phyloP scores from a whole-genome alignment of 495 filamentous ascomycete species.

The Daldinia bambusicola region DNA sequence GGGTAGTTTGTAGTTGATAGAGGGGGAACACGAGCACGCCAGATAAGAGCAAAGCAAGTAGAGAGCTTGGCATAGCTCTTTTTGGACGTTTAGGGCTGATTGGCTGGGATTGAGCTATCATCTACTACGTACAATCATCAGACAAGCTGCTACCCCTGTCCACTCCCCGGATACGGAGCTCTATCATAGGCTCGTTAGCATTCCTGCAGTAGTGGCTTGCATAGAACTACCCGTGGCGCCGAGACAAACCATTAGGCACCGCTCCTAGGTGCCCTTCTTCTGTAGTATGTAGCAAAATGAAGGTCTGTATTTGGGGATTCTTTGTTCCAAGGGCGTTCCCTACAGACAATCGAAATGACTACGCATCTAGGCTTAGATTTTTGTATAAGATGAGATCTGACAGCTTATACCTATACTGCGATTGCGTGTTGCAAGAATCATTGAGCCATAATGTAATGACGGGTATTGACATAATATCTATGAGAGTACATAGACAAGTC shows the following conservation, averaged over 20 bases:
- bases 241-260: not conserved
- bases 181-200: slow-evolving; percentile 34
- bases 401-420: not conserved
- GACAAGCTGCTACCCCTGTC: slow-evolving; percentile 32
- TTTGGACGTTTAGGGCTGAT: slow-evolving; percentile 28
- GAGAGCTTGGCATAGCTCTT: slow-evolving; percentile 38
- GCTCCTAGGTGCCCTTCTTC: not conserved
- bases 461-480: not conserved
- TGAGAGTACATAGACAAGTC: too few relatives aligned
- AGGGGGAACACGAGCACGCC: slow-evolving; percentile 31
- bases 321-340: not conserved
- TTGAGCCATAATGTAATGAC: not conserved
- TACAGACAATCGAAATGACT: not conserved
- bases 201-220: slow-evolving; percentile 8
- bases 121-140: too few relatives aligned
- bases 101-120: slow-evolving; percentile 34
- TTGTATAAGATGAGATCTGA: not conserved
- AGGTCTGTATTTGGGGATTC: not conserved
- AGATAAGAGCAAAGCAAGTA: slow-evolving; percentile 33
- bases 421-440: not conserved
- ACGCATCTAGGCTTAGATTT: not conserved
- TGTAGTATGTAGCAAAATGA: not conserved
- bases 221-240: not conserved
- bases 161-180: slow-evolving; percentile 24
- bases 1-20: slow-evolving; percentile 25